phyloP scores from a whole-genome alignment of 225 moss, liverwort and hornwort genomes.

The Pseudisothecium myosuroides region DNA sequence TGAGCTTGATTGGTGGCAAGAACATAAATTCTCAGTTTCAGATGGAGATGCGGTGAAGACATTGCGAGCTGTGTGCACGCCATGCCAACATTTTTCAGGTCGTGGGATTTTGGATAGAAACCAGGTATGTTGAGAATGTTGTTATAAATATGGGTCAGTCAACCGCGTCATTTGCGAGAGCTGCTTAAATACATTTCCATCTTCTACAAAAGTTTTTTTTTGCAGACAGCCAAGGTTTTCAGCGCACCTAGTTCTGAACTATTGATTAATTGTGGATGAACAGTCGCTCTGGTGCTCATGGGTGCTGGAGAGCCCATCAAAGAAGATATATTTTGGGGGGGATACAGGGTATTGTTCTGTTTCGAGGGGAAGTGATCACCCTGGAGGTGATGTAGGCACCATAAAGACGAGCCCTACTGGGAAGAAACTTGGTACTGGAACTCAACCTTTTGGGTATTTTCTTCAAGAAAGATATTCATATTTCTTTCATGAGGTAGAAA shows the following conservation, averaged over 20 bases:
- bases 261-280: neutral
- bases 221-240: neutral
- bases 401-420: neutral
- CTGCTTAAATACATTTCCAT: neutral
- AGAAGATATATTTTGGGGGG: constrained; percentile 28
- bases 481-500: neutral
- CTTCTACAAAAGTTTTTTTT: neutral
- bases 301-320: constrained; percentile 25
- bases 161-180: neutral
- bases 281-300: constrained; percentile 33
- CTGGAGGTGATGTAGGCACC: constrained; percentile 15
- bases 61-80: constrained; percentile 27
- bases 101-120: constrained; percentile 10
- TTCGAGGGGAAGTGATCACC: neutral
- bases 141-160: neutral
- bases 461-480: neutral
- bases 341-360: constrained; percentile 27
- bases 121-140: neutral
- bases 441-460: neutral
- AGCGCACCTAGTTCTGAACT: neutral
- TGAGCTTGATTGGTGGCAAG: constrained; percentile 40
- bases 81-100: constrained; percentile 27
- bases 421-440: constrained; percentile 1
- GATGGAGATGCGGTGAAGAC: constrained; percentile 5
- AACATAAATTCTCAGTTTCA: constrained; percentile 12